Evolutionary conservation across 2,329 filamentous ascomycete genomes (phyloP), one percentile per base, ranked within the genome.

Genomic region (Fusarium tupiense): DNA sequence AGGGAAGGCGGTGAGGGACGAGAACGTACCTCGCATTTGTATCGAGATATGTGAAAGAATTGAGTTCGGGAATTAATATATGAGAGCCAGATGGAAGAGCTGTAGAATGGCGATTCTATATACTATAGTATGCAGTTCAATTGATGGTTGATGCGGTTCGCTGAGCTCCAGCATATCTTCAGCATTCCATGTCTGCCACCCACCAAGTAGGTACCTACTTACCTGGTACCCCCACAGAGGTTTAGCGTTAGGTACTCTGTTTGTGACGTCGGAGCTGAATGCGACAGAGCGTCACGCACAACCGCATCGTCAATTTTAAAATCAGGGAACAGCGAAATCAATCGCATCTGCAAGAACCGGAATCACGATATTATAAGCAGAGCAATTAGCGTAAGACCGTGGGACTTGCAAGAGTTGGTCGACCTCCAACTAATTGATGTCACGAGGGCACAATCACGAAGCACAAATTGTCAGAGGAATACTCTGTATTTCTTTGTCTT

Each of bases 401-500:
- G 31, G 12, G 16, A 33, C 22, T 35, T 35, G 17, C 26, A 17
- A 29, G 35, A 49, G 8, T 22, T 20, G 20, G 31, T 20, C 8
- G 10, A 29, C 17, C 38, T 31, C 29, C 14, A 47, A 41, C 43
- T 64, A 35, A 49, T 43, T 24, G 9, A 54, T 37, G 40, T 64
- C 53, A 75, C 61, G 38, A 60, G 54, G 58, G 64, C 56, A 72
- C 31, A 64, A 35, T 41, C 56, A 64, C 60, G 35, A 29, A 59
- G 50, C 53, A 68, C 50, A 61, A 59, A 57, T 56, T 40, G 17
- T 47, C 75, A 72, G 50, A 69, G 68, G 61, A 53, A 75, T 73
- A 66, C 73, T 75, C 78, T 78, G 61, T 49, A 73, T 72, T 77
- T 72, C 44, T 71, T 81, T 80, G 73, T 80, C 74, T 74, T 75